A percentile compares a stretch with the other conserved stretches of the same genome.
phyloP scores from a whole-genome alignment of 2,329 filamentous ascomycete genomes.

The Chaetothyriales sp. region DNA sequence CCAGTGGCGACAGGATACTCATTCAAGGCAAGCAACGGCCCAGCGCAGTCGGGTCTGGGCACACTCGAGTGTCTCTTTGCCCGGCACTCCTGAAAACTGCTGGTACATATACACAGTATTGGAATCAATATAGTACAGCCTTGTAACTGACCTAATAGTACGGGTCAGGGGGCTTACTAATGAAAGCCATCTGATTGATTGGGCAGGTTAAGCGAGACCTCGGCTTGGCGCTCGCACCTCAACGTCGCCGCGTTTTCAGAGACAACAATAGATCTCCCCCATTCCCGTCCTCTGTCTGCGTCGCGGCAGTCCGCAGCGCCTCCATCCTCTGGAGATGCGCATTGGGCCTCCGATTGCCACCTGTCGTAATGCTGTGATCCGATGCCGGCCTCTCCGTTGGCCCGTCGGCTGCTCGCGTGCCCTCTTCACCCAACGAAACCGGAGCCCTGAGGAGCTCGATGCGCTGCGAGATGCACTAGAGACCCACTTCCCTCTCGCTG shows the following conservation, averaged over 20 bases:
- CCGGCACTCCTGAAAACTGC: not conserved
- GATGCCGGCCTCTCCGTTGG: constrained; percentile 3
- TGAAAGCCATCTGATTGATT: not conserved
- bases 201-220: not conserved
- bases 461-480: not conserved
- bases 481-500: not conserved
- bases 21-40: not conserved
- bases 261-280: not conserved
- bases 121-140: too few relatives aligned
- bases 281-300: not conserved
- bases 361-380: constrained; percentile 11
- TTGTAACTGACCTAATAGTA: not conserved
- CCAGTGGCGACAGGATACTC: too few relatives aligned
- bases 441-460: not conserved
- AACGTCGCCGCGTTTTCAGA: not conserved
- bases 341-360: constrained; percentile 11
- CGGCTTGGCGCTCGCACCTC: not conserved
- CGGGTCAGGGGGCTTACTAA: not conserved
- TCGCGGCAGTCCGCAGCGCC: constrained; percentile 3
- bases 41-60: not conserved
- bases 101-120: not conserved
- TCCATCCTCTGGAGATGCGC: constrained; percentile 15
- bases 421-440: constrained; percentile 39
- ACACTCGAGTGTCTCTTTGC: not conserved
- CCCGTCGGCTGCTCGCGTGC: constrained; percentile 23